Conservation (phyloP, 2,329 filamentous ascomycete genomes). For the Aspergillus thermomutatus region DNA sequence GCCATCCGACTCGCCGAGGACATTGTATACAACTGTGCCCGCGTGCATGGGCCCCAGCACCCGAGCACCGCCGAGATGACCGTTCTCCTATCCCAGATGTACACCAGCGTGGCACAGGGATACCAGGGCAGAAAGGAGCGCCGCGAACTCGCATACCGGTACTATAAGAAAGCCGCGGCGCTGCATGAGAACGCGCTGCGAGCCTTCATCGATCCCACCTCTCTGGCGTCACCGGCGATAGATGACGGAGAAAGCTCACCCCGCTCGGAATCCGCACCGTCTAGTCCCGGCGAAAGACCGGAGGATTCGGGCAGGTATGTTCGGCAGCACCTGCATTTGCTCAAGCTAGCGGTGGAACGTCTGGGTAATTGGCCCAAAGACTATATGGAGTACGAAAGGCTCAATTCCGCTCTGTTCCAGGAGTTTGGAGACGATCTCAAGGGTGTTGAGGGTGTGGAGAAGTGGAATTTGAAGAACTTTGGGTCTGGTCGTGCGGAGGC, state of each 20-base stretch:
- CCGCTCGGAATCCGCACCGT: constrained; percentile 15
- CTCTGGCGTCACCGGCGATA: constrained; percentile 27
- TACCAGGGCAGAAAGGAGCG: constrained; percentile 29
- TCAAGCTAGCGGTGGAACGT: constrained; percentile 36
- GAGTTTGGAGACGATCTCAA: constrained; percentile 38
- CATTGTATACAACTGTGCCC: constrained; percentile 53
- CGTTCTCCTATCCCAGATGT: constrained; percentile 47
- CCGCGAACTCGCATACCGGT: constrained; percentile 31
- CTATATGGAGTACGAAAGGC: constrained; percentile 44
- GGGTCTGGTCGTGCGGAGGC: constrained; percentile 46
- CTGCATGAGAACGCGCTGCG: constrained; percentile 36
- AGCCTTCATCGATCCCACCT: constrained; percentile 27
- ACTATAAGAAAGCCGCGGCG: constrained; percentile 35
- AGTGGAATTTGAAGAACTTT: constrained; percentile 45
- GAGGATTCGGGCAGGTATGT: constrained; percentile 23
- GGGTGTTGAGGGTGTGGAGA: constrained; percentile 43
- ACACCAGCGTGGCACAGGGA: constrained; percentile 39
- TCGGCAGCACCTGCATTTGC: constrained; percentile 31
- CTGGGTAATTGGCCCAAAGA: constrained; percentile 43
- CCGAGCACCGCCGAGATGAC: constrained; percentile 47
- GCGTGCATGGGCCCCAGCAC: constrained; percentile 47
- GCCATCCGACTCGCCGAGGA: constrained; percentile 49
- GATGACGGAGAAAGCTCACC: constrained; percentile 19
- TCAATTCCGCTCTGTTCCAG: constrained; percentile 44
- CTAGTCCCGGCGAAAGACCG: constrained; percentile 20